Evolutionary conservation across 2,329 filamentous ascomycete species (phyloP), one percentile per base, ranked within the genome.

Genomic region (Fusarium devonianum): DNA sequence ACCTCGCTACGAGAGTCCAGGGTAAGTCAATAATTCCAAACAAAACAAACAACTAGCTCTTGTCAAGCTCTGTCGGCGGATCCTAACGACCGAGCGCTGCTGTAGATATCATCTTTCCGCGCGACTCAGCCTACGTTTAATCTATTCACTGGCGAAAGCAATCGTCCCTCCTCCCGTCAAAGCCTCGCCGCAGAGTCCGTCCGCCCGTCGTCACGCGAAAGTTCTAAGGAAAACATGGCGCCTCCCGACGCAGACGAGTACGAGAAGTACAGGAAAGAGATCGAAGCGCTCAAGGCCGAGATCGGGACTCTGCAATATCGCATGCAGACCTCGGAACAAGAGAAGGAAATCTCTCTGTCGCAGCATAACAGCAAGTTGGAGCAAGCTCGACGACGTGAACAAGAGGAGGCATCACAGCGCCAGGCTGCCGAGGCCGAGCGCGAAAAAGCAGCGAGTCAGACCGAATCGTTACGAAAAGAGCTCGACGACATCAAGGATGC

Each of bases 271-370:
- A 76, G 78, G 37, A 78, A 74, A 45, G 75, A 76, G 25, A 82
- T 81, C 51, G 92, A 97, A 66, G 88, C 92, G 58, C 79, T 97
- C 18, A 92, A 93, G 67, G 90, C 93, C 2, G 91, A 97, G 71
- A 78, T 97, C 30, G 94, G 92, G 54, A 90, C 91, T 0, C 77
- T 97, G 39, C 87, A 87, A 54, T 99, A 97, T 74, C 90, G 93
- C 49, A 80, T 96, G 59, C 89, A 92, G 65, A 93, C 89, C 13
- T 77, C 90, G 42, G 92, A 93, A 64, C 90, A 96, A 62, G 93
- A 97, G 67, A 87, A 89, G 62, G 91, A 96, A 49, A 82, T 97
- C 64, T 78, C 86, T 36, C 80, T 85, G 8, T 78, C 96, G 12
- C 86, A 90, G 54, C 89, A 94, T 62, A 88, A 91, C 58, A 89